Conservation (phyloP, 108 stramenopile species). For the Nitzschia inconspicua region DNA sequence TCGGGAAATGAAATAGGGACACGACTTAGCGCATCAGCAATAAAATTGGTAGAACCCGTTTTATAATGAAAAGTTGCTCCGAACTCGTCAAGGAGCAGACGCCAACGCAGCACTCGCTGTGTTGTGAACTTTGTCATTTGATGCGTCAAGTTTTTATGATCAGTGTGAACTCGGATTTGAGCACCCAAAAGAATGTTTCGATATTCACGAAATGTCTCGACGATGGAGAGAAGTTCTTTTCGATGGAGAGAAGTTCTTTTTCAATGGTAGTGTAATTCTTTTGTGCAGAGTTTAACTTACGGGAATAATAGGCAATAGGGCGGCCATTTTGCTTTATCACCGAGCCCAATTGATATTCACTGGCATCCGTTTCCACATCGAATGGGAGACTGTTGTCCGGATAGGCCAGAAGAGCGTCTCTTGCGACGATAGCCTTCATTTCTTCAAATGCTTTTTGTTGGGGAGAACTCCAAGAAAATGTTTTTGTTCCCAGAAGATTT, state of each 20-base stretch:
- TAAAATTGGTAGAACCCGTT: conserved; percentile 28
- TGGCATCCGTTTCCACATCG: conserved; percentile 44
- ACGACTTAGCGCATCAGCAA: conserved; percentile 47
- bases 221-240: conserved; percentile 37
- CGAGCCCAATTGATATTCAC: conserved; percentile 38
- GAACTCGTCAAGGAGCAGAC: conserved; percentile 40
- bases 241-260: conserved; percentile 32
- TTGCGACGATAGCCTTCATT: conserved; percentile 35
- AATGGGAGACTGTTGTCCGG: conserved; percentile 42
- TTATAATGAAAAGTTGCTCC: conserved; percentile 23
- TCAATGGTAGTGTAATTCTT: conserved; percentile 35
- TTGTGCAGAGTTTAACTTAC: conserved; percentile 38
- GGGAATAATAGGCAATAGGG: conserved; percentile 41
- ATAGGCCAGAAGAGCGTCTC: conserved; percentile 27
- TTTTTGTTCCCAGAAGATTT: conserved; percentile 2
- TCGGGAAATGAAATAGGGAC: no score
- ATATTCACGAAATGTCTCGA: conserved; percentile 25
- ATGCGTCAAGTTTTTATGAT: conserved; percentile 6
- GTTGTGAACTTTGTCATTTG: neutral
- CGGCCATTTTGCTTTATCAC: conserved; percentile 29
- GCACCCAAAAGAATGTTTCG: conserved; percentile 23
- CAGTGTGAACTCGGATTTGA: conserved; percentile 8
- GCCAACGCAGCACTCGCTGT: conserved; percentile 36
- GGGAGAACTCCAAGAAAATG: conserved; percentile 2
- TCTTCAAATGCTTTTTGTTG: conserved; percentile 32